Base-by-base conservation (phyloP, 345 rosid species). In the Eucalyptus sp. region DNA sequence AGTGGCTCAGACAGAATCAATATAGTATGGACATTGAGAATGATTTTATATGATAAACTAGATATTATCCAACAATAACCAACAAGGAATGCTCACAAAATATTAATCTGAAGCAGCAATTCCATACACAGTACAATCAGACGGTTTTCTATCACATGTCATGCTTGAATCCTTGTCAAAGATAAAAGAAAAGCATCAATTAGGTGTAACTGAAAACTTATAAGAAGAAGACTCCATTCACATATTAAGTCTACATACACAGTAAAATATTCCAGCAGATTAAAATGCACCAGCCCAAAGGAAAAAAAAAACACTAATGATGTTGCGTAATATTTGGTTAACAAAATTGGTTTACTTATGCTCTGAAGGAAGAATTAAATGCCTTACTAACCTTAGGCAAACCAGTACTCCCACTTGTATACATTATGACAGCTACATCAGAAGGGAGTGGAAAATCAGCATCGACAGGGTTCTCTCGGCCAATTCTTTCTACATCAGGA, bases 401-500 rank as follows among this genome's bases (percentile, higher is more conserved):
- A 49, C 99, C 99, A 89, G 99, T 96, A 92, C 99, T 97, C 88
- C 99, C 99, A 94, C 99, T 98, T 86, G 99, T 98, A 90, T 97
- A 98, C 99, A 98, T 97, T 89, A 98, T 96, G 88, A 98, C 98
- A 86, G 99, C 99, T 90, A 96, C 91, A 91, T 98, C 99, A 89
- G 94, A 93, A 87, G 97, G 71, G 89, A 92, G 91, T 20, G 99
- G 99, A 86, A 96, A 94, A 91, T 92, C 96, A n/a, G 99, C 94
- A 46, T 89, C 94, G 5, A 93, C 91, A 20, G 97, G 94, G 90
- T 95, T 97, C 93, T 95, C 96, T 64, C 60, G 92, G 85, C 99
- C 99, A 81, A 94, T 93, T 88, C 92, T 98, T 93, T 92, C 94
- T 50, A 96, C 99, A 87, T 93, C 95, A 90, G 95, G 54, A 88